phyloP scores from a whole-genome alignment of 306 rosid genomes.

The Hylodesmum podocarpum region DNA sequence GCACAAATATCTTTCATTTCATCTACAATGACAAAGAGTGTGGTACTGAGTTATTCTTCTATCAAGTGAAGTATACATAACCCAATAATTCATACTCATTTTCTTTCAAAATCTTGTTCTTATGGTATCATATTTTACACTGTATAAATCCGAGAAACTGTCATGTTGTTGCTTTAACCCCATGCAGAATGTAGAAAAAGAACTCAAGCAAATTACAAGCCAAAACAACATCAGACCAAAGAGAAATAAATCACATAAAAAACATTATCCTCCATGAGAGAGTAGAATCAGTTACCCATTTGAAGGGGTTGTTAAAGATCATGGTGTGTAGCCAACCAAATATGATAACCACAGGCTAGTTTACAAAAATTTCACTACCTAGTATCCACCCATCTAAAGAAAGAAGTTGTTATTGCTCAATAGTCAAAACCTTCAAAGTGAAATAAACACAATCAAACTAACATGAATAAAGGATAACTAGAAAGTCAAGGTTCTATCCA shows the following conservation, averaged over 20 bases:
- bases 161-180: slow-evolving; percentile 6
- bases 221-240: slow-evolving; percentile 13
- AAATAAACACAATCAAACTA: background rate
- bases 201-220: background rate
- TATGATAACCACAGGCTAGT: background rate
- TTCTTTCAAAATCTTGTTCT: background rate
- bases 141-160: background rate
- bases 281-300: background rate
- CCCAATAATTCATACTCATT: background rate
- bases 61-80: background rate
- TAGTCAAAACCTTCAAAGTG: background rate
- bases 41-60: background rate
- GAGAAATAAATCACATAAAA: background rate
- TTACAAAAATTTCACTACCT: too few relatives aligned
- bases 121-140: background rate
- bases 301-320: slow-evolving; percentile 6
- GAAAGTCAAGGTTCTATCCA: slow-evolving; percentile 75
- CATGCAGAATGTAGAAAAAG: background rate
- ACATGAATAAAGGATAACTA: slow-evolving; percentile 94
- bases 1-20: background rate
- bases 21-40: background rate
- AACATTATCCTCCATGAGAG: slow-evolving; percentile 2
- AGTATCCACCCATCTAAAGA: too few relatives aligned
- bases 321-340: background rate
- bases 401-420: background rate